These are phyloP conservation scores for Glycine latifolia DNA, from an alignment of 306 rosid genomes.

Conservation along the genomic window DNA sequence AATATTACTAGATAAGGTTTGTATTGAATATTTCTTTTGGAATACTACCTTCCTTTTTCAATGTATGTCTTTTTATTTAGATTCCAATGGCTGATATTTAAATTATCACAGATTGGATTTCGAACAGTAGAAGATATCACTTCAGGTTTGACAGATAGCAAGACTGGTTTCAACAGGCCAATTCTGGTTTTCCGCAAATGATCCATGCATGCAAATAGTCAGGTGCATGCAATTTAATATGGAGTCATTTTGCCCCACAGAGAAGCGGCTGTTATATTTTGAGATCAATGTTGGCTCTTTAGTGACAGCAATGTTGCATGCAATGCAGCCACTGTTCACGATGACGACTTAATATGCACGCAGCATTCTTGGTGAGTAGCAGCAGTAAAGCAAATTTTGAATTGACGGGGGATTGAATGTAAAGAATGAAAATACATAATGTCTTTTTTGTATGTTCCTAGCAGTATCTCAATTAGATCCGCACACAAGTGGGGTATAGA, in stretches of 20 bases:
- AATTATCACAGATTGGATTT: constrained; percentile 75
- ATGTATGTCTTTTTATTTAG: constrained; percentile 8
- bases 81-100: constrained; percentile 42
- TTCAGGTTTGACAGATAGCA: constrained; percentile 63
- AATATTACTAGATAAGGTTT: constrained; percentile 87
- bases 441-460: background rate
- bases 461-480: too few species aligned
- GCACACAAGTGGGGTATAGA: too few species aligned
- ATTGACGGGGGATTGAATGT: constrained; percentile 26
- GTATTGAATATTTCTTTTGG: constrained; percentile 15
- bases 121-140: constrained; percentile 71
- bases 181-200: constrained; percentile 79
- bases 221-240: background rate
- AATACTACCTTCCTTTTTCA: background rate
- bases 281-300: constrained; percentile 17
- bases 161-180: constrained; percentile 86
- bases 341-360: constrained; percentile 3
- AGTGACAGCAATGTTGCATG: constrained; percentile 9
- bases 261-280: constrained; percentile 16
- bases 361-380: constrained; percentile 1
- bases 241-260: constrained; percentile 22
- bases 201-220: constrained; percentile 25
- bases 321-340: background rate
- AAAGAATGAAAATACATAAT: constrained; percentile 32
- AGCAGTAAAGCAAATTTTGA: constrained; percentile 21